Percentiles rank a stretch among this genome's conserved stretches.
phyloP scores from a whole-genome alignment of 352 stramenopile genomes.

The Plasmopara viticola region DNA sequence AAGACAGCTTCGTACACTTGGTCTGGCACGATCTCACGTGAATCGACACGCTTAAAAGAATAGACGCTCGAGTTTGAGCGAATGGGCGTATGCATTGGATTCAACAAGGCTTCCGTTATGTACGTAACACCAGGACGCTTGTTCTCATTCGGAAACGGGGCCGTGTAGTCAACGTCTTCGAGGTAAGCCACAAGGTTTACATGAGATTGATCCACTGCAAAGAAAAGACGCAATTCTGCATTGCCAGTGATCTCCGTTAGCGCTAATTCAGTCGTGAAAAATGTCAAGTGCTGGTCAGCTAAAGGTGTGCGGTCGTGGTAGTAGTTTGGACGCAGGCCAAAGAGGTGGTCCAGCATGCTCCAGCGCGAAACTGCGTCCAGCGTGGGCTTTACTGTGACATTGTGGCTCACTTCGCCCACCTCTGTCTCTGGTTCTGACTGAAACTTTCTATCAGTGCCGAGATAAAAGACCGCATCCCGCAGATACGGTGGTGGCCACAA shows the following conservation, averaged over 20 bases:
- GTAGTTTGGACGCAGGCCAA: conserved; percentile 68
- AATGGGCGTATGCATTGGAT: conserved; percentile 63
- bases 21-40: conserved; percentile 48
- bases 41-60: conserved; percentile 58
- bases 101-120: conserved; percentile 69
- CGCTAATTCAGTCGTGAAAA: conserved; percentile 49
- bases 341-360: conserved; percentile 66
- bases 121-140: conserved; percentile 75
- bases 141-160: conserved; percentile 73
- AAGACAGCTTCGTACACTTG: conserved; percentile 76
- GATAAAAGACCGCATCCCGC: conserved; percentile 42
- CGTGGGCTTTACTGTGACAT: conserved; percentile 34
- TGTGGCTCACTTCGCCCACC: conserved; percentile 27
- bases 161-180: conserved; percentile 70
- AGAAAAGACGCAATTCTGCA: conserved; percentile 68
- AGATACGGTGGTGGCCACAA: conserved; percentile 63
- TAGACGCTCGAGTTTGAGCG: conserved; percentile 51
- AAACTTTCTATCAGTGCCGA: conserved; percentile 43
- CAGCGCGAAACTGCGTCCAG: conserved; percentile 60
- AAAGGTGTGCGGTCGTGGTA: conserved; percentile 64
- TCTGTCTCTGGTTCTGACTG: conserved; percentile 39
- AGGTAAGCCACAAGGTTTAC: conserved; percentile 71
- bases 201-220: conserved; percentile 59
- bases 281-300: conserved; percentile 47
- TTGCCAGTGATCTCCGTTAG: conserved; percentile 69